phyloP scores from a whole-genome alignment of 202 grass and related monocot genomes.

The Saccharum hybrid region DNA sequence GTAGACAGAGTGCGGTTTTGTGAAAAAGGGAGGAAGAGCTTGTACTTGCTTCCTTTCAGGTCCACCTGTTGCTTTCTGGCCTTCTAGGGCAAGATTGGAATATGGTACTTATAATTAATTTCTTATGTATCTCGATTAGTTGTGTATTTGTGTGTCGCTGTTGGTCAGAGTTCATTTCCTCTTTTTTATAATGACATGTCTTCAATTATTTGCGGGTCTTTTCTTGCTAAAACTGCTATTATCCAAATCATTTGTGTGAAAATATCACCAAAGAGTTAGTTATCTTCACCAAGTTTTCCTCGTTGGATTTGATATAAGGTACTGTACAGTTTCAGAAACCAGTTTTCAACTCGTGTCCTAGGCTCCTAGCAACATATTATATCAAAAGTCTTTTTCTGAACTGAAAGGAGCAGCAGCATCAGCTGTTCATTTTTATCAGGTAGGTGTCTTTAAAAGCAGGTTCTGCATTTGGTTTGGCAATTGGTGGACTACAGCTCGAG shows the following conservation, averaged over 20 bases:
- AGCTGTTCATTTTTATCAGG: neutral
- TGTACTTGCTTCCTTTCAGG: neutral
- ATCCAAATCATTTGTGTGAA: neutral
- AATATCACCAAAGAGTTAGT: neutral
- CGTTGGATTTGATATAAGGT: neutral
- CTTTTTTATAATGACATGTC: neutral
- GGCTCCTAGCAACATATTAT: neutral
- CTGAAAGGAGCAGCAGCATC: neutral
- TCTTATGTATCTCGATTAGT: neutral
- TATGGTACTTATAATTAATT: neutral
- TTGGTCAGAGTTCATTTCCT: neutral
- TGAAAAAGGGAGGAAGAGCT: neutral
- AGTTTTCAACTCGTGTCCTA: neutral
- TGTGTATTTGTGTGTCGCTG: neutral
- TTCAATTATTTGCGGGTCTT: neutral
- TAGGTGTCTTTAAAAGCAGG: conserved; percentile 1
- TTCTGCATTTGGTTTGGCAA: neutral
- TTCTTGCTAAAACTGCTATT: neutral
- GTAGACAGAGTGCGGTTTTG: neutral
- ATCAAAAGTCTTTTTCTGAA: neutral
- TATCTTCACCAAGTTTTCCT: neutral
- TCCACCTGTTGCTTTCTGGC: neutral
- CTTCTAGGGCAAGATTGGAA: neutral
- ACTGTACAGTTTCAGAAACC: neutral
- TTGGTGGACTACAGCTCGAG: neutral